Base-by-base conservation (phyloP, 352 stramenopile species). In the Pythium brassicae region DNA sequence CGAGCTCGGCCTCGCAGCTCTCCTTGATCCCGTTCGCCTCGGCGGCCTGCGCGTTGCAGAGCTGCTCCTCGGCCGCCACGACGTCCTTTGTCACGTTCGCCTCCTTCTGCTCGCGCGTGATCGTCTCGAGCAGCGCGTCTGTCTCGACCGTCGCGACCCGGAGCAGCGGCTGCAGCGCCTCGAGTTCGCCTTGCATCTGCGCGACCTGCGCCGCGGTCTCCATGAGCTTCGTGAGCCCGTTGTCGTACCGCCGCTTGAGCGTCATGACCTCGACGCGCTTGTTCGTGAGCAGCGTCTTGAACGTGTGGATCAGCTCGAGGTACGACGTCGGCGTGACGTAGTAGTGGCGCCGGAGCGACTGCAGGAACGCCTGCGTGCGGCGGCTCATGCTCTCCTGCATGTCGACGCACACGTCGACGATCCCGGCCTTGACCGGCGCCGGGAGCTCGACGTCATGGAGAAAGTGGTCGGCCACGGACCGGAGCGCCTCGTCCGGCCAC, bases 251-350 rank as follows among this genome's bases (percentile, higher is more conserved):
- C 50, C 89, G 71, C 61, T 97, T 96, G 65, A 94, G 83, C 17
- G 85, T 89, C 69, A 92, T 92, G 1, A 98, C 90, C 32, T 98
- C 85, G 20, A 87, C 74, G 2, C 91, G 82, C 62, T 98, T 97
- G 58, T 92, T 89, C 40, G 87, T 74, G 19, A 98, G 59, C 37
- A 98, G 61, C 49, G 89, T 96, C 65, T 97, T 97, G 59, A 98
- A 98, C 3, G 92, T 98, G 40, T 97, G 96, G 55, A 98, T 95
- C 15, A 98, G 63, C 53, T 98, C 94, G 5, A 98, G 72, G 63
- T 98, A 98, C 32, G 83, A 97, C 26, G 94, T 98, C 10, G 95
- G 94, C 0, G 95, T 98, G 32, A 98, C 91, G 69, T 98, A 98
- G 71, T 98, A 98, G 61, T 98, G 91, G 2, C 94, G 82, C 15